Evolutionary conservation across 1,284 basidiomycete species (phyloP).

Genomic region (Gymnopus androsaceus): DNA sequence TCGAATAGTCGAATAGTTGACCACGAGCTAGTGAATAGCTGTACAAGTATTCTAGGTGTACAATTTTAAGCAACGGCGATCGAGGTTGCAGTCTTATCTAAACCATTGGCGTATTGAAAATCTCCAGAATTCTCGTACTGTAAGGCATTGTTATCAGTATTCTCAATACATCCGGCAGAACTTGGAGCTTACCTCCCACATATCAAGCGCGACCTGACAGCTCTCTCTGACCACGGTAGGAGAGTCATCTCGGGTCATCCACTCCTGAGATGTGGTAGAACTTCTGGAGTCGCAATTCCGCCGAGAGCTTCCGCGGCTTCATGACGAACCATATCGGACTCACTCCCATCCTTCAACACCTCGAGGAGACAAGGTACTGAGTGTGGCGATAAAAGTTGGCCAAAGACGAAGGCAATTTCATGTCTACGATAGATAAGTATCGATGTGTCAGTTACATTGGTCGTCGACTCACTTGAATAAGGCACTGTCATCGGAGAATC

Average conservation of each 20-base stretch:
- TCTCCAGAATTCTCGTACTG: constrained; percentile 90
- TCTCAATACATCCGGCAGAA: neutral
- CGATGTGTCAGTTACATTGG: constrained; percentile 4
- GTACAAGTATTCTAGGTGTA: neutral
- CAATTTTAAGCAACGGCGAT: constrained; percentile 4
- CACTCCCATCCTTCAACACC: constrained; percentile 72
- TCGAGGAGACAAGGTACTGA: constrained; percentile 85
- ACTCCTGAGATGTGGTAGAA: constrained; percentile 85
- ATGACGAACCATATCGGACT: constrained; percentile 98
- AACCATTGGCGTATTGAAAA: constrained; percentile 76
- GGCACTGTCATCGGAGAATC: constrained; percentile 86
- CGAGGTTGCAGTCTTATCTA: constrained; percentile 22
- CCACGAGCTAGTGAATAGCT: no score
- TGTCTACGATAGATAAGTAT: no score
- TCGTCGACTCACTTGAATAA: constrained; percentile 77
- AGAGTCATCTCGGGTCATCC: constrained; percentile 77
- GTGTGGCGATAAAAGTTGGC: constrained; percentile 89
- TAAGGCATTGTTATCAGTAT: neutral
- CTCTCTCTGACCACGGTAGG: constrained; percentile 94
- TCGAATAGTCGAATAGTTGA: neutral
- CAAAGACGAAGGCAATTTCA: constrained; percentile 98
- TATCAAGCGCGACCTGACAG: constrained; percentile 95
- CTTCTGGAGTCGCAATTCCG: constrained; percentile 92
- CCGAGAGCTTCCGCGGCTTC: constrained; percentile 98
- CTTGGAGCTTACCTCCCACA: constrained; percentile 79